phyloP scores from a whole-genome alignment of 2,329 filamentous ascomycete genomes.

The Dothistroma pini region DNA sequence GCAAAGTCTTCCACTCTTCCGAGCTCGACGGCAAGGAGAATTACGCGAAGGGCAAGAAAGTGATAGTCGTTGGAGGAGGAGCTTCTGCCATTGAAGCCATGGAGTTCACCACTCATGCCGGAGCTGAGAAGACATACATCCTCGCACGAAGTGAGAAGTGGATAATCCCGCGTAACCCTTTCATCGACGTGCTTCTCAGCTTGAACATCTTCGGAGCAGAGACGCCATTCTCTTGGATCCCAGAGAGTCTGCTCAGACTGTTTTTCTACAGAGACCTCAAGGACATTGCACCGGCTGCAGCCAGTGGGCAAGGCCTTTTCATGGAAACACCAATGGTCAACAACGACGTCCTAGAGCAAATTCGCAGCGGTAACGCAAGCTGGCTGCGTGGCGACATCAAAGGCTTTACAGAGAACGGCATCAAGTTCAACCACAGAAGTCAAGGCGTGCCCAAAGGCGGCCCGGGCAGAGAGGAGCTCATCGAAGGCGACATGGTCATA shows the following conservation, averaged over 20 bases:
- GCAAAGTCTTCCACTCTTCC: conserved; percentile 70
- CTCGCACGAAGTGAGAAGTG: conserved; percentile 55
- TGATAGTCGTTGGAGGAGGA: conserved; percentile 73
- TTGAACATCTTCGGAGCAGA: conserved; percentile 71
- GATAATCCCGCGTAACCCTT: conserved; percentile 62
- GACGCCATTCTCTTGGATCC: conserved; percentile 71
- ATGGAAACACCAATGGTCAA: conserved; percentile 83
- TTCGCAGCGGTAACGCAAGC: conserved; percentile 66
- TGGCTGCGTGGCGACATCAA: conserved; percentile 82
- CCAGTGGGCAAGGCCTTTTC: conserved; percentile 65
- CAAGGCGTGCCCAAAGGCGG: conserved; percentile 73
- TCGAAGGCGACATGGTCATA: conserved; percentile 72
- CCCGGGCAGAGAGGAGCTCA: conserved; percentile 61
- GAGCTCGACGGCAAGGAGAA: conserved; percentile 68
- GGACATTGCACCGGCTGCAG: conserved; percentile 61
- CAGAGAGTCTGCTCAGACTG: conserved; percentile 68
- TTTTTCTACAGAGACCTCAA: conserved; percentile 81
- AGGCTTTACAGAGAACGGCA: conserved; percentile 56
- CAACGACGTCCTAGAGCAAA: conserved; percentile 70
- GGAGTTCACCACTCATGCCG: conserved; percentile 67
- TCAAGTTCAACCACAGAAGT: conserved; percentile 67
- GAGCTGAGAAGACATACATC: conserved; percentile 66
- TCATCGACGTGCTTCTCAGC: conserved; percentile 69
- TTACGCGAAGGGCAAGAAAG: conserved; percentile 63
- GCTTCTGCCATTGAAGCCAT: conserved; percentile 79